Conservation (phyloP, 1,139 yeast species). For the Sugiyamaella japonica region DNA sequence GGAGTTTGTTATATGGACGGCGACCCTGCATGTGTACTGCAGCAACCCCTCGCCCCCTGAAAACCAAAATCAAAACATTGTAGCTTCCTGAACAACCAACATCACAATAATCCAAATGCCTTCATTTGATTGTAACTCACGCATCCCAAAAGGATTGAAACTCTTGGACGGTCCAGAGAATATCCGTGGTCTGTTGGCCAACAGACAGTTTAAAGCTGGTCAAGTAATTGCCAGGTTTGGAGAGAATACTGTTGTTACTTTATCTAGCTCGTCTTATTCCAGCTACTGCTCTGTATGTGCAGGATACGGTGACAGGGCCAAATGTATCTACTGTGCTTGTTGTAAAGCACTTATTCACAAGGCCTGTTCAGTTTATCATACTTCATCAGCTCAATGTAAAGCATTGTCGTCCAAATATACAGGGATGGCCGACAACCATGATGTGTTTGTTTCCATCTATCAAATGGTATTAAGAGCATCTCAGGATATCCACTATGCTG, state of each 20-base stretch:
- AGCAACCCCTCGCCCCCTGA: slow-evolving; percentile 3
- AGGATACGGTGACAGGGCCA: neutral
- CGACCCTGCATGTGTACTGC: slow-evolving; percentile 6
- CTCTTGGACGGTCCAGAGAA: slow-evolving; percentile 14
- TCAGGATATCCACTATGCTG: neutral
- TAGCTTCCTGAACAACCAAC: neutral
- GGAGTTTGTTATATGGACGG: neutral
- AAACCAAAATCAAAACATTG: neutral
- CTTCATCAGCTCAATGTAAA: neutral
- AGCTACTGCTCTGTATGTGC: neutral
- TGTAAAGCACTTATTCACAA: slow-evolving; percentile 8
- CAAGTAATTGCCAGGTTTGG: slow-evolving; percentile 11
- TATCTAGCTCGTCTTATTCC: neutral
- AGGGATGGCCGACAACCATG: neutral
- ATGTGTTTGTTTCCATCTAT: slow-evolving; percentile 1
- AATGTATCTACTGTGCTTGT: neutral
- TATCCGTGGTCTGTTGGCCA: slow-evolving; percentile 14
- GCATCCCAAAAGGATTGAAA: slow-evolving; percentile 15
- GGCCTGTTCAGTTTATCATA: neutral
- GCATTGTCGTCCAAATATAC: slow-evolving; percentile 4
- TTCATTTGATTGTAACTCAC: slow-evolving; percentile 4
- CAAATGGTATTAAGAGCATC: slow-evolving; percentile 10
- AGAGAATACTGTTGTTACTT: slow-evolving; percentile 4
- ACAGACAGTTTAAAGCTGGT: slow-evolving; percentile 8
- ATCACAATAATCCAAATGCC: neutral